Percentiles rank a stretch among this genome's conserved stretches.
Evolutionary conservation across 192 early-diverging fungal genomes (phyloP).

Genomic region (Spizellomyces sp.): DNA sequence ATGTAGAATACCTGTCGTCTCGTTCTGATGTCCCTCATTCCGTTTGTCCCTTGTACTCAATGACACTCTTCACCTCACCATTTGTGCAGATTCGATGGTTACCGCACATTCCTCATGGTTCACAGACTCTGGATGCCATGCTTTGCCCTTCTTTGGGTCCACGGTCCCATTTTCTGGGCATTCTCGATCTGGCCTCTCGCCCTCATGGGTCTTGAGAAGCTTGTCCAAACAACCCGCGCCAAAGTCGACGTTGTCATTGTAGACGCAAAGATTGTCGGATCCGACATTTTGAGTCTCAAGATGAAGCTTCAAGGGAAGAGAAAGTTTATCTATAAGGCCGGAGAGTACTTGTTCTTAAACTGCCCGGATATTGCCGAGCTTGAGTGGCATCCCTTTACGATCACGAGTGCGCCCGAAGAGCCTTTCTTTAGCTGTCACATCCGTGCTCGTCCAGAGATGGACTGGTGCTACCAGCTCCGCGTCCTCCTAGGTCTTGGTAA

Average conservation of each 20-base stretch:
- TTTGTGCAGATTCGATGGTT: conserved; percentile 31
- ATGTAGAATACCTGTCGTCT: neutral
- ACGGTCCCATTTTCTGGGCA: conserved; percentile 42
- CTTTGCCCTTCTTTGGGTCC: conserved; percentile 36
- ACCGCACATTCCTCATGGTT: conserved; percentile 29
- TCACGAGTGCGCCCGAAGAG: conserved; percentile 41
- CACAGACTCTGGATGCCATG: conserved; percentile 43
- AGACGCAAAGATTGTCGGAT: conserved; percentile 39
- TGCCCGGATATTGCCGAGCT: conserved; percentile 35
- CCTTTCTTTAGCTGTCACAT: conserved; percentile 36
- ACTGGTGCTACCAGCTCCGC: conserved; percentile 28
- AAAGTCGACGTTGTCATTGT: conserved; percentile 38
- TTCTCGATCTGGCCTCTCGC: conserved; percentile 39
- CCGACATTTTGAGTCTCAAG: conserved; percentile 31
- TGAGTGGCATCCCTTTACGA: conserved; percentile 44
- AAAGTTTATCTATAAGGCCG: conserved; percentile 40
- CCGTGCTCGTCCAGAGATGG: conserved; percentile 34
- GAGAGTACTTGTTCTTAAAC: conserved; percentile 39
- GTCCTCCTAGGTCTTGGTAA: conserved; percentile 10
- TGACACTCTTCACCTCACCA: too few species aligned
- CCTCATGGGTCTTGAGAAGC: conserved; percentile 37
- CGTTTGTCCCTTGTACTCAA: too few species aligned
- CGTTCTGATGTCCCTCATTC: too few species aligned
- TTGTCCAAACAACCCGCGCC: conserved; percentile 31
- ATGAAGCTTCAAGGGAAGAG: conserved; percentile 32